phyloP scores from a whole-genome alignment of 148 eudicot species.

The Gaultheria prostrata region DNA sequence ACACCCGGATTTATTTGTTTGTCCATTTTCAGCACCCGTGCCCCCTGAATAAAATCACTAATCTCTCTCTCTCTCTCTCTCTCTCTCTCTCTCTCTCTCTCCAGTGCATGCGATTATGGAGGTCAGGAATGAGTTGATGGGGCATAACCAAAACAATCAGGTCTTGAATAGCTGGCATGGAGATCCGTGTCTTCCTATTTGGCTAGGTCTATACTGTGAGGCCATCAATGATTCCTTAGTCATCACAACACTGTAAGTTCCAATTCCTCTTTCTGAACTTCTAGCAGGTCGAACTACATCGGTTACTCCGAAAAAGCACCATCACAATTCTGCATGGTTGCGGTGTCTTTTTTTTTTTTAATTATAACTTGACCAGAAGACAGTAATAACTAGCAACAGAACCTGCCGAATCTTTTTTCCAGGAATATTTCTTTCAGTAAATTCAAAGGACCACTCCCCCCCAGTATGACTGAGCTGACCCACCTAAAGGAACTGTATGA shows the following conservation, averaged over 20 bases:
- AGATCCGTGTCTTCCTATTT: constrained; percentile 52
- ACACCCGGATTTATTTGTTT: background rate
- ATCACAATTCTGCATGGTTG: background rate
- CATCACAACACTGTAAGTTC: constrained; percentile 42
- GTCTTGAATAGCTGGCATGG: constrained; percentile 38
- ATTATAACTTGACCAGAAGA: background rate
- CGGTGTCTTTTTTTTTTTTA: background rate
- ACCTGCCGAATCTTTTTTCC: constrained; percentile 3
- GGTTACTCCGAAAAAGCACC: background rate
- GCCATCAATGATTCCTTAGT: constrained; percentile 22
- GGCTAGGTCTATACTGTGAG: constrained; percentile 40
- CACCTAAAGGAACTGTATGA: constrained; percentile 48
- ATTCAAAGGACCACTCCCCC: constrained; percentile 38
- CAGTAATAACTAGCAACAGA: background rate
- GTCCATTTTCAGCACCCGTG: background rate
- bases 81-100: constrained; percentile 14
- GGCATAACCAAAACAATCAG: constrained; percentile 29
- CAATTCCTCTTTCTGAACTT: constrained; percentile 1
- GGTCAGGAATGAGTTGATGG: constrained; percentile 34
- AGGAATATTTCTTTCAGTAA: constrained; percentile 38
- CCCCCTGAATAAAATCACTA: background rate
- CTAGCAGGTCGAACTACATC: background rate
- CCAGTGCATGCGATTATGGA: constrained; percentile 32
- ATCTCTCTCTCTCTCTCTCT: no score
- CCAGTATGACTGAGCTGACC: constrained; percentile 31